These are phyloP conservation scores for Flaveria linearis DNA, from an alignment of 129 eudicot species.

Conservation along the genomic window DNA sequence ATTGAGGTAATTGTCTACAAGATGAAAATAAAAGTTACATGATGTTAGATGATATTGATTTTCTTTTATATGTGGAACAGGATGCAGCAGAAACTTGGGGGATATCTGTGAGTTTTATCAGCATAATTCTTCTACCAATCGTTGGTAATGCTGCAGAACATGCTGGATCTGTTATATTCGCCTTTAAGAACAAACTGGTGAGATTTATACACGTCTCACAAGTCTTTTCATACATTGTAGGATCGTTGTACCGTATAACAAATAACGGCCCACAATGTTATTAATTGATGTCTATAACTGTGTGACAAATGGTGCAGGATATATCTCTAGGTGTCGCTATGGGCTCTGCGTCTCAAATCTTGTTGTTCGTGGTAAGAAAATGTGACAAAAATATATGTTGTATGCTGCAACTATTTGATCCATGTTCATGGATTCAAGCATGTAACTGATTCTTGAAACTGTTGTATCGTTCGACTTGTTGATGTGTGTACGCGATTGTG, in stretches of 20 bases:
- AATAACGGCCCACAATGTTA: not conserved
- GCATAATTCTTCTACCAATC: slow-evolving; percentile 80
- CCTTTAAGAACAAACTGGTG: slow-evolving; percentile 86
- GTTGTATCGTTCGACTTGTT: not conserved
- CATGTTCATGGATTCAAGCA: not conserved
- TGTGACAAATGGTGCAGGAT: slow-evolving; percentile 40
- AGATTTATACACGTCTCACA: slow-evolving; percentile 6
- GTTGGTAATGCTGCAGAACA: slow-evolving; percentile 94
- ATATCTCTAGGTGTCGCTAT: slow-evolving; percentile 69
- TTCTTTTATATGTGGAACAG: slow-evolving; percentile 31
- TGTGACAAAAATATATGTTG: not conserved
- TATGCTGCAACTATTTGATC: not conserved
- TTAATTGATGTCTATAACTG: slow-evolving; percentile 2
- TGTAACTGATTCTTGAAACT: not conserved
- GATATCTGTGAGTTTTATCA: slow-evolving; percentile 67
- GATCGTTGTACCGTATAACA: not conserved
- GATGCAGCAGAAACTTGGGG: slow-evolving; percentile 86
- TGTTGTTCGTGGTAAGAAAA: slow-evolving; percentile 67
- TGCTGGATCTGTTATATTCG: slow-evolving; percentile 83
- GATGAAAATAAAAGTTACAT: not conserved
- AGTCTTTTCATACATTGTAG: not conserved
- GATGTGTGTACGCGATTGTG: not conserved
- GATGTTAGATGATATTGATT: not conserved
- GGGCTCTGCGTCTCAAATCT: slow-evolving; percentile 77
- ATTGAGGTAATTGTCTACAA: slow-evolving; percentile 57